phyloP scores from a whole-genome alignment of 768 basidiomycete genomes.

The Royoungia palumana region DNA sequence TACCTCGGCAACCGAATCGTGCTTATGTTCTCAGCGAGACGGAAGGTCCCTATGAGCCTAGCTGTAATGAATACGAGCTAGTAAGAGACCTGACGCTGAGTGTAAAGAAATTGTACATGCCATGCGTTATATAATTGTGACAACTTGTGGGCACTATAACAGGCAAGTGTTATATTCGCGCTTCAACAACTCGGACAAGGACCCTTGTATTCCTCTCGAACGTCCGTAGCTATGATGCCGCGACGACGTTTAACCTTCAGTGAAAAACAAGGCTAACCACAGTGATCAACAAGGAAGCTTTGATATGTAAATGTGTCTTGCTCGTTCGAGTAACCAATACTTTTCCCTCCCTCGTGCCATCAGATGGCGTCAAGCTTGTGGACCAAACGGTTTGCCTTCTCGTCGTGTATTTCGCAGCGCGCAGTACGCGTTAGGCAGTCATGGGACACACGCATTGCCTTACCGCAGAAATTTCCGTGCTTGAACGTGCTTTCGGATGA shows the following conservation, averaged over 20 bases:
- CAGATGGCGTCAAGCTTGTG: conserved; percentile 25
- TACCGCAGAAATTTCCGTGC: conserved; percentile 24
- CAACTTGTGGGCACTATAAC: not conserved
- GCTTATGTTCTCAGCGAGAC: too few relatives aligned
- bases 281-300: conserved; percentile 14
- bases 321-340: not conserved
- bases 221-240: conserved; percentile 24
- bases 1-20: too few relatives aligned
- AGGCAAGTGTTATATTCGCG: conserved; percentile 26
- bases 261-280: conserved; percentile 22
- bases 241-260: conserved; percentile 8
- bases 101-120: too few relatives aligned
- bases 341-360: conserved; percentile 4
- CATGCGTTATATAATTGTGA: too few relatives aligned
- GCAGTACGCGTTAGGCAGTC: conserved; percentile 15
- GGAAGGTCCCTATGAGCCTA: too few relatives aligned
- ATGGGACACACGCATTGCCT: conserved; percentile 25
- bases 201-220: conserved; percentile 17
- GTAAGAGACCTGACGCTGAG: too few relatives aligned
- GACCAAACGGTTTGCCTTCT: conserved; percentile 19
- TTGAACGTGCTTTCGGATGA: conserved; percentile 36
- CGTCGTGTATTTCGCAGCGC: conserved; percentile 14
- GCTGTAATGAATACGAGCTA: too few relatives aligned
- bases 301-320: conserved; percentile 19
- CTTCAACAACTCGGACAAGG: conserved; percentile 12